These are phyloP conservation scores for Oehlia diaphana DNA, from an alignment of 192 early-diverging fungal genomes.

Conservation along the genomic window DNA sequence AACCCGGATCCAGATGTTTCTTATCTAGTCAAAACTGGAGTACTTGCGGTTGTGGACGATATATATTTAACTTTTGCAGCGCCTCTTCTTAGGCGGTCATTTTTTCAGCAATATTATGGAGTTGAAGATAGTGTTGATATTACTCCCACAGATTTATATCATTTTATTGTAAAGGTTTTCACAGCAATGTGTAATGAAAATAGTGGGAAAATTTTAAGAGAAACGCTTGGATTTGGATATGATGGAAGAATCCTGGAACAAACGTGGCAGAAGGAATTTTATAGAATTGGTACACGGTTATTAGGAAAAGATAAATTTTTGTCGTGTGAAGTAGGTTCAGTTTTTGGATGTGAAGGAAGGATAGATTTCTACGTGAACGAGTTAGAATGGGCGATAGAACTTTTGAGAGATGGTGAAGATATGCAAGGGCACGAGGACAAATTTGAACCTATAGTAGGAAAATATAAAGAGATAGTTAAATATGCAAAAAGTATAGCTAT, in stretches of 20 bases:
- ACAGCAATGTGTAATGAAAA: too few relatives aligned
- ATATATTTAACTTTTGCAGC: too few relatives aligned
- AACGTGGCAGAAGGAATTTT: not conserved
- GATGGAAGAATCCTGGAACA: not conserved
- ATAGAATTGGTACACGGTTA: not conserved
- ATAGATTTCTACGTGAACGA: constrained; percentile 36
- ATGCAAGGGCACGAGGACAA: constrained; percentile 16
- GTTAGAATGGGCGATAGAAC: constrained; percentile 34
- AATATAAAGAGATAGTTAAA: constrained; percentile 12
- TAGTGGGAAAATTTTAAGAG: constrained; percentile 8
- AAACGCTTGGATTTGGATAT: not conserved
- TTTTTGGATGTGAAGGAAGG: constrained; percentile 32
- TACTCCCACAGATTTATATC: too few relatives aligned
- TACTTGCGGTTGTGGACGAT: too few relatives aligned
- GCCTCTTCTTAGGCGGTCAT: too few relatives aligned
- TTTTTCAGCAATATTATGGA: too few relatives aligned
- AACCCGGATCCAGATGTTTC: too few relatives aligned
- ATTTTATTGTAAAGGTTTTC: too few relatives aligned
- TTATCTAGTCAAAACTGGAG: too few relatives aligned
- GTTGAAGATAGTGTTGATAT: too few relatives aligned
- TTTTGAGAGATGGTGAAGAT: constrained; percentile 33
- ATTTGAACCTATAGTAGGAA: constrained; percentile 2
- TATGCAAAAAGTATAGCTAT: too few relatives aligned
- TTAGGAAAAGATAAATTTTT: constrained; percentile 4
- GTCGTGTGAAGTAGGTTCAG: constrained; percentile 34